phyloP scores from a whole-genome alignment of 176 grass and related monocot species.

The Ampelocalamus luodianensis region DNA sequence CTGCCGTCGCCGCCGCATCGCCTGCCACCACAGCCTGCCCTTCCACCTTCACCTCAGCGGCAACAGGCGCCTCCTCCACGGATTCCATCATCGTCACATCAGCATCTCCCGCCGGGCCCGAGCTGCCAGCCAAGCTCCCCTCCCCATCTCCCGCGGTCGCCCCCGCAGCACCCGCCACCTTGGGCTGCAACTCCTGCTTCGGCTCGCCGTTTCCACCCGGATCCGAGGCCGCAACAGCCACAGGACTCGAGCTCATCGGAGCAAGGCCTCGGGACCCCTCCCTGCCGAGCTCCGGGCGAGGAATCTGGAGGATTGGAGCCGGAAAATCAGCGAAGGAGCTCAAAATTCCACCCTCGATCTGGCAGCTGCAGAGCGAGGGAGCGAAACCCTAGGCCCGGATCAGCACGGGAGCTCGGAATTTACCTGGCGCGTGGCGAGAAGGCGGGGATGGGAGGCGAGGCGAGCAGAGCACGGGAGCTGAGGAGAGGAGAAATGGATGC shows the following conservation, averaged over 20 bases:
- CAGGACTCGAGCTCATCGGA: conserved; percentile 50
- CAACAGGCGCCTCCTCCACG: neutral
- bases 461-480: neutral
- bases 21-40: neutral
- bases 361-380: neutral
- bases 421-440: conserved; percentile 25
- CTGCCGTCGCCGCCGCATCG: neutral
- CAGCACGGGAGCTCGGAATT: conserved; percentile 17
- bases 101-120: neutral
- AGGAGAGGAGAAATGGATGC: conserved; percentile 9
- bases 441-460: neutral
- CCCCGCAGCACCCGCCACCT: neutral
- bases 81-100: conserved; percentile 41
- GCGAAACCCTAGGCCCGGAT: conserved; percentile 54
- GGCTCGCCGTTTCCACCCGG: conserved; percentile 37
- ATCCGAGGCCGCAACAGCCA: conserved; percentile 51
- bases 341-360: conserved; percentile 50
- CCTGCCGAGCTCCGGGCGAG: neutral
- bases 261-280: neutral
- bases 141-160: neutral
- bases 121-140: neutral
- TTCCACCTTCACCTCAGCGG: conserved; percentile 19
- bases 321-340: conserved; percentile 36
- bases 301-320: conserved; percentile 37
- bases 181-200: conserved; percentile 16